Base-by-base conservation (phyloP, 208 protist genomes). In the Entamoeba dispar region DNA sequence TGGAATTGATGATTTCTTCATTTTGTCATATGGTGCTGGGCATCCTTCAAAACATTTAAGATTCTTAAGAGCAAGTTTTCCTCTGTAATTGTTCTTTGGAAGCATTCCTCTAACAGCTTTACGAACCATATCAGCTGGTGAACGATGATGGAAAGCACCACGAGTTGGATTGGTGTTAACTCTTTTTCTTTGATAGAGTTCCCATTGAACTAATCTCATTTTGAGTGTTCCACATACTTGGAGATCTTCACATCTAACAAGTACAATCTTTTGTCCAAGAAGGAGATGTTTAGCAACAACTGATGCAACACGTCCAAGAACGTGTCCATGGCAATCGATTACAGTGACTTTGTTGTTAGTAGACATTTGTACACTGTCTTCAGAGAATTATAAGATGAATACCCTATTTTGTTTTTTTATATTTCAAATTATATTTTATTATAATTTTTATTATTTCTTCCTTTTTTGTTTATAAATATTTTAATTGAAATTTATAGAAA, bases 81-180 rank as follows among this genome's bases (percentile, higher is more conserved):
- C 97, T 93, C 96, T 95, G 17, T 92, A 27, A 27, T 96, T 97
- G 94, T 98, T 98, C 96, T 98, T 96, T 57, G 98, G 98, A 51
- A 99, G 94, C 98, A 99, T 99, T 94, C 97, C 98, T 94, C 98
- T 97, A 94, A 99, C 96, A 50, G 96, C 95, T 94, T 97, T 97
- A 93, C 94, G 95, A 94, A 99, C 97, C 57, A 99, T 98, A 91
- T 97, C 96, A 27, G 97, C 96, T 93, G 99, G 99, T 49, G 98
- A 94, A 94, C 98, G 97, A 96, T 98, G 96, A 96, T 99, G 98
- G 96, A 98, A 98, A 92, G 97, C 98, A 94, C 99, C 99, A 90
- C 97, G 96, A 49, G 93, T 96, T 57, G 98, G 98, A 97, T 99
- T 99, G 94, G 97, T 98, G 96, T 98, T 98, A 92, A 96, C 97